Base-by-base conservation (phyloP, 1,284 basidiomycete genomes). In the Puccinia hordei region DNA sequence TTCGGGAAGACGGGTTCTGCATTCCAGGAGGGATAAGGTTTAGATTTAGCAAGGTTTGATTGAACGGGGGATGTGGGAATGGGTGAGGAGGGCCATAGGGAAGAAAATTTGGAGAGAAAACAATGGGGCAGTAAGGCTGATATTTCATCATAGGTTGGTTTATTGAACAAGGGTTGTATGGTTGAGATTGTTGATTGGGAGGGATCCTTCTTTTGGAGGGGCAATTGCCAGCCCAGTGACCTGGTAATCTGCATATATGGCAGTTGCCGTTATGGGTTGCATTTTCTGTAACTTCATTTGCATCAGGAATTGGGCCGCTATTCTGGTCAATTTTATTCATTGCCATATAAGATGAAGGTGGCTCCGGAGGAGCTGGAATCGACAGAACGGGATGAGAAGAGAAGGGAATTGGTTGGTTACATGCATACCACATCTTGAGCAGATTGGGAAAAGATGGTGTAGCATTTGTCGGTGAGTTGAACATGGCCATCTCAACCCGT, bases 141-240 rank as follows among this genome's bases (percentile, higher is more conserved):
- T 33, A 69, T 10, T 33, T 44, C 22, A 66, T 41, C 30, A 41
- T 30, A 15, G 22, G 6, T 19, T 19, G 6, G 61, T 17, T 3
- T 33, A 35, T 8, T 1, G 13, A 19, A 5, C 4, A 38, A 41
- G 10, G 33, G n/a, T n/a, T n/a, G 61, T 4, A 2, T 33, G 12
- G 33, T 27, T 8, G 30, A n/a, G 5, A 2, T n/a, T 2, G 12
- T 30, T 30, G 38, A 35, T 30, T 1, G 13, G 17, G 9, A 12
- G 27, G 30, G n/a, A n/a, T n/a, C n/a, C n/a, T 61, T 61, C 17
- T 61, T 61, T 1, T 19, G 27, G 13, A 10, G 8, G 35, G 65
- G 65, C 65, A 68, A 24, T 68, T 30, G 65, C 5, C n/a, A 2
- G 65, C 5, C 65, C 65, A 68, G 22, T 68, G 65, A 12, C 65